Evolutionary conservation across 2,329 filamentous ascomycete genomes (phyloP), one percentile per base, ranked within the genome.

Genomic region (Colletotrichum shisoi): DNA sequence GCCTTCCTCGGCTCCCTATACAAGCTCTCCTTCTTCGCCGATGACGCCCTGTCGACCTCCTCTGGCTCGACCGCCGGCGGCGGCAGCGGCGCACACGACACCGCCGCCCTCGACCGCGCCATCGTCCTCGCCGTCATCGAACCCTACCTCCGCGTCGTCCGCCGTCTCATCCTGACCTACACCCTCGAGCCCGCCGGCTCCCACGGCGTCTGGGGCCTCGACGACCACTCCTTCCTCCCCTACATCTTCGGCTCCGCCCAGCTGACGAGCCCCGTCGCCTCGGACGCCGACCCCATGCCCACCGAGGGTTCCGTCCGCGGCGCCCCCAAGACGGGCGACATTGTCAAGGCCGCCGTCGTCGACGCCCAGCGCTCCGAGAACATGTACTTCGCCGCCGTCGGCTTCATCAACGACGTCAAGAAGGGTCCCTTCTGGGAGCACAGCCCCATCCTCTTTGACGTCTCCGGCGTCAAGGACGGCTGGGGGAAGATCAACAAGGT

Each of bases 401-500:
- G 93, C 11, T 99, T 99, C 82, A 98, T 99, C 76, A 91, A 97
- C 77, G 94, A 97, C 74, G 95, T 99, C 56, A 99, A 99, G 76
- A 94, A 85, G 70, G 95, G 95, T 0, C 94, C 95, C 0, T 99
- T 99, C 76, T 98, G 95, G 94, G 92, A 94, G 73, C 94, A 99
- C 76, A 97, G 93, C 71, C 79, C 94, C 0, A 94, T 97, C 71
- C 81, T 99, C 13, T 99, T 91, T 76, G 94, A 99, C 77, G 93
- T 99, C 48, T 96, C 93, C 0, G 95, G 95, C 12, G 91, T 99
- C 70, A 88, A 87, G 71, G 89, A 90, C 63, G 92, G 95, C n/a
- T 99, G 95, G 95, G 95, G 91, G 42, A 99, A 99, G 82, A 97
- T 99, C 74, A 98, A 99, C 79, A 94, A 94, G 82, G 86, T 86